Evolutionary conservation across 78 protist genomes (phyloP).

Genomic region (Dictyostelium brefeldianum): DNA sequence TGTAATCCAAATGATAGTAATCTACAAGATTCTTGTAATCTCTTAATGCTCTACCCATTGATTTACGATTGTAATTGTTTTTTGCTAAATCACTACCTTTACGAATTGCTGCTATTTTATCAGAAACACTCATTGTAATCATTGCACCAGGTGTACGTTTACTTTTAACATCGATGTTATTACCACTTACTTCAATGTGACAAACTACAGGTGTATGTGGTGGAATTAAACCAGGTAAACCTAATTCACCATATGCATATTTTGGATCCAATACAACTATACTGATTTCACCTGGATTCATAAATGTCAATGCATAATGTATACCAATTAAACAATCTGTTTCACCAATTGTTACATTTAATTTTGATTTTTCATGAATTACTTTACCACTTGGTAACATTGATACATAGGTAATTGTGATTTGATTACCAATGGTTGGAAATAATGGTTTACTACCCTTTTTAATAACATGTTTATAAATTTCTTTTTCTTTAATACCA

Average conservation of each 20-base stretch:
- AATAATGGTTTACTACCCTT: not conserved
- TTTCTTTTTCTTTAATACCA: not conserved
- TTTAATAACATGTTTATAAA: slow-evolving; percentile 1
- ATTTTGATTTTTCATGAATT: not conserved
- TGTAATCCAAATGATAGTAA: not conserved
- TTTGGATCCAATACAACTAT: not conserved
- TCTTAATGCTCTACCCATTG: not conserved
- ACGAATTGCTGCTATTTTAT: not conserved
- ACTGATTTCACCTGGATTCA: slow-evolving; percentile 12
- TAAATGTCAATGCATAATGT: not conserved
- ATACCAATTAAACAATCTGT: slow-evolving; percentile 8
- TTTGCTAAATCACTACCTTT: not conserved
- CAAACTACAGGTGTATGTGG: not conserved
- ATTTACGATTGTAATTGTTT: not conserved
- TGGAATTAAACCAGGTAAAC: not conserved
- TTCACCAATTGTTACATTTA: not conserved
- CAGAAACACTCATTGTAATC: not conserved
- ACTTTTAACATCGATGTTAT: not conserved
- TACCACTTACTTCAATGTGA: not conserved
- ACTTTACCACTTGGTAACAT: not conserved
- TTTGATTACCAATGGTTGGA: not conserved
- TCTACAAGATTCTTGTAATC: not conserved
- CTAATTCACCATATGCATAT: slow-evolving; percentile 18
- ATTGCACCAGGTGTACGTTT: not conserved
- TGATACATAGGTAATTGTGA: not conserved